Base-by-base conservation (phyloP, 2,329 filamentous ascomycete genomes). In the Nothophaeocryptopus gaeumannii region DNA sequence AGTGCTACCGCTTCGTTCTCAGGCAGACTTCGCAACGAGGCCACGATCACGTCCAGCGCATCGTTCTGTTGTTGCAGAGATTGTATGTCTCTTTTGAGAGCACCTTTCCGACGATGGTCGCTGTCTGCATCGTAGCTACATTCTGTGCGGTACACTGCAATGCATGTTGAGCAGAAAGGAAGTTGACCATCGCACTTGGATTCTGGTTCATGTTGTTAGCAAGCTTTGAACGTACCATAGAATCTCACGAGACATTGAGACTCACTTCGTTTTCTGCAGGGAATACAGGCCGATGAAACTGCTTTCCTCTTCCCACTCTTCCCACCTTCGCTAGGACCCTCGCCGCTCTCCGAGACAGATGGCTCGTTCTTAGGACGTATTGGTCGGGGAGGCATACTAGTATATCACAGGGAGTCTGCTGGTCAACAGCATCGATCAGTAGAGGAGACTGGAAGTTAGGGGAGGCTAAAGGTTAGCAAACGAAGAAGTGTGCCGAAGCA, bases 101-200 rank as follows among this genome's bases (percentile, higher is more conserved):
- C 68, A 5, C 69, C 67, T 53, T 72, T 73, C 31, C 75, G 71
- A 32, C 74, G 66, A 53, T 70, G 72, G 54, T 78, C 75, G 55
- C 68, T 73, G 53, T 77, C 74, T 14, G 68, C 66, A 56, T 78
- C 76, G 62, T 78, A 79, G 54, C 57, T 63, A 62, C 77, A 79
- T 36, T 74, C 67, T 9, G 74, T 77, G 45, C 71, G 68, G 61
- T 78, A 79, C 8, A 79, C 75, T 14, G 74, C 73, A 8, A 67
- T 70, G 56, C 77, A 79, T 9, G 76, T 77, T 15, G 74, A 74
- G 62, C 77, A 79, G 5, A 71, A 62, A 31, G 76, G 76, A 10
- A 69, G 63, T 30, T 67, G 65, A 32, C 76, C 75, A 62, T 79
- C 76, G 59, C 77, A 79, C 75, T 78, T 55, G 36, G 26, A 33